Evolutionary conservation across 2,329 filamentous ascomycete species (phyloP), one percentile per base, ranked within the genome.

Genomic region (Cercospora berteroae): DNA sequence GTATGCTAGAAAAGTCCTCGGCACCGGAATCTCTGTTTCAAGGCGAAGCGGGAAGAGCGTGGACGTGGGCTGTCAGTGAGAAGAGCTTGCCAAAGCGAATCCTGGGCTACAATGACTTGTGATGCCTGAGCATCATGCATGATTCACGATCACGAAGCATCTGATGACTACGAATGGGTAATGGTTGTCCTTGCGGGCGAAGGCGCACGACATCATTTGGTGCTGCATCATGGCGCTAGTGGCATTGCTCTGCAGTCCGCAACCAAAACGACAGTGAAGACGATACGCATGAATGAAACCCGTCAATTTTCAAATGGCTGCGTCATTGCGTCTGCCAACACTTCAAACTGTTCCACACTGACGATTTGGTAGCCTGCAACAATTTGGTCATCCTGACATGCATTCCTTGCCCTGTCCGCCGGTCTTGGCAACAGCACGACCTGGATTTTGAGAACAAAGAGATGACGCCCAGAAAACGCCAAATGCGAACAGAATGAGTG

Each of bases 71-170:
- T 20, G 77, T 79, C 56, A 75, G 76, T 63, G 79, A 85, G 67
- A 80, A 80, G 71, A 77, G 78, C 3, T 67, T 84, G 63, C 77
- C 80, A 61, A 84, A 82, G 75, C 77, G 80, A 33, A 78, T 83
- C 52, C 73, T 85, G 62, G 83, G 82, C 5, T 84, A 83, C 74
- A 84, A 84, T 71, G 83, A 84, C 72, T 79, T 84, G 48, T 84
- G 72, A 77, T 69, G 27, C 55, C 23, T 4, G 31, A 36, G 27
- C 48, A 55, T 55, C 12, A 55, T 29, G 23, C 23, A 55, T 55
- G 48, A 55, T 55, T 55, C 48, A 29, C 48, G 48, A 55, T 55
- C 23, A 55, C 48, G 48, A 55, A 55, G 48, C 48, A 55, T 27
- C 25, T 55, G 48, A 55, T 55, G 48, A 29, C n/a, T 25, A 55